phyloP scores from a whole-genome alignment of 2,329 filamentous ascomycete species.

The Grosmannia penicillata region DNA sequence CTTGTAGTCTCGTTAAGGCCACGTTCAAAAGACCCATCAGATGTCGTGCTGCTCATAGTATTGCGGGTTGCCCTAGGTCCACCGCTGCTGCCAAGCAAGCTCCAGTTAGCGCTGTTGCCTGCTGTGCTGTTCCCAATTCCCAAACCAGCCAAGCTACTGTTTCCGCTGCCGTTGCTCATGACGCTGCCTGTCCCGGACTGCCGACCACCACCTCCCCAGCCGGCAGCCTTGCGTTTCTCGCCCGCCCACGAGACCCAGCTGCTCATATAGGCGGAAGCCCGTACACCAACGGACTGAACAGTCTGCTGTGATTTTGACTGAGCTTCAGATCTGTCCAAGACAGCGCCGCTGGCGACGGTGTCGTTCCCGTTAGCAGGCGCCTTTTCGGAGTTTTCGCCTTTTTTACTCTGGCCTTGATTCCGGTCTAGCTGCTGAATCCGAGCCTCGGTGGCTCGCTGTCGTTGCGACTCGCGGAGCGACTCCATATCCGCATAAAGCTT shows the following conservation, averaged over 20 bases:
- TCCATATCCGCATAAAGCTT: conserved; percentile 87
- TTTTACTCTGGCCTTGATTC: neutral
- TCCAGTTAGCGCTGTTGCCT: conserved; percentile 1
- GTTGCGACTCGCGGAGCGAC: conserved; percentile 57
- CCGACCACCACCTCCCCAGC: conserved; percentile 20
- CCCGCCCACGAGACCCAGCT: conserved; percentile 58
- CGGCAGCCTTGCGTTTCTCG: conserved; percentile 56
- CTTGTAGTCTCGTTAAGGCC: no score
- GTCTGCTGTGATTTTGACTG: no score
- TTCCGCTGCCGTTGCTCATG: neutral
- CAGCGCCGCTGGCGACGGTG: neutral
- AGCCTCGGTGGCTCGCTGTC: conserved; percentile 44
- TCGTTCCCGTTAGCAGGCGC: neutral
- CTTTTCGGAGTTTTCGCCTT: neutral
- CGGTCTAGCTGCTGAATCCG: conserved; percentile 14
- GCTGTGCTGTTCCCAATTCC: no score
- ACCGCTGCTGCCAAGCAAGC: conserved; percentile 1
- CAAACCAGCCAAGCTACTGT: no score
- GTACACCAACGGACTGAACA: conserved; percentile 33
- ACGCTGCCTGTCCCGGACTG: conserved; percentile 5
- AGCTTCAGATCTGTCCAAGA: no score
- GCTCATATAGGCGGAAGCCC: conserved; percentile 49
- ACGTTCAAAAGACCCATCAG: conserved; percentile 8
- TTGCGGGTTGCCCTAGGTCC: conserved; percentile 10
- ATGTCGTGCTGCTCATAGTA: conserved; percentile 12